A percentile compares a stretch with the other conserved stretches of the same genome.
Evolutionary conservation across 164 flowering plant genomes (phyloP).

Genomic region (Vitis rotundifolia): DNA sequence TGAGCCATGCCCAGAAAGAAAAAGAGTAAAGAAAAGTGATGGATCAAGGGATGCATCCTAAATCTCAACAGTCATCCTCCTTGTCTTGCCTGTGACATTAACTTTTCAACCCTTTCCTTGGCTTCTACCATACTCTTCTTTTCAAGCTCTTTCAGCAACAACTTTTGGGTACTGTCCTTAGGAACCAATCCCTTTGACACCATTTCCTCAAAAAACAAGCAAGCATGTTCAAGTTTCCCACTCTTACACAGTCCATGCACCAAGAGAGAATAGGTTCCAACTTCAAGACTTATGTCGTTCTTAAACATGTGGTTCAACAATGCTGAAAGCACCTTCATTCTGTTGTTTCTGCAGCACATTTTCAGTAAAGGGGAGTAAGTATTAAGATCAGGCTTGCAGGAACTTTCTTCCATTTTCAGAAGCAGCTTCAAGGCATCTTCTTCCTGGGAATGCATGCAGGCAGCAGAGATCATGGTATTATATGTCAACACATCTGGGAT

Average conservation of each 20-base stretch:
- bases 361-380: slow-evolving; percentile 62
- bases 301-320: slow-evolving; percentile 56
- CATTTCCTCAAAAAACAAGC: slow-evolving; percentile 57
- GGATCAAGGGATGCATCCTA: no score
- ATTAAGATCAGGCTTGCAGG: slow-evolving; percentile 51
- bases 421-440: slow-evolving; percentile 53
- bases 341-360: slow-evolving; percentile 56
- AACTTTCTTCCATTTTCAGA: slow-evolving; percentile 47
- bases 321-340: slow-evolving; percentile 57
- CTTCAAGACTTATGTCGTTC: slow-evolving; percentile 52
- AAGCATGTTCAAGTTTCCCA: slow-evolving; percentile 51
- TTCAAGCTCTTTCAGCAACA: slow-evolving; percentile 44
- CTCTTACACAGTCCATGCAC: slow-evolving; percentile 47
- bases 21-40: no score
- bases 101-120: slow-evolving; percentile 38
- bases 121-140: slow-evolving; percentile 36
- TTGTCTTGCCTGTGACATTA: slow-evolving; percentile 35
- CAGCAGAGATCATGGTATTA: slow-evolving; percentile 53
- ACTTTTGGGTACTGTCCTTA: slow-evolving; percentile 23
- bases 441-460: slow-evolving; percentile 53
- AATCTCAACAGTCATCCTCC: neutral
- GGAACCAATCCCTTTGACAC: slow-evolving; percentile 55
- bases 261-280: slow-evolving; percentile 50
- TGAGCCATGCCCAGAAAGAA: no score
- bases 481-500: slow-evolving; percentile 44